Percentiles rank a stretch among this genome's conserved stretches.
phyloP scores from a whole-genome alignment of 2,329 filamentous ascomycete species.

The Gaeumannomyces sp. region DNA sequence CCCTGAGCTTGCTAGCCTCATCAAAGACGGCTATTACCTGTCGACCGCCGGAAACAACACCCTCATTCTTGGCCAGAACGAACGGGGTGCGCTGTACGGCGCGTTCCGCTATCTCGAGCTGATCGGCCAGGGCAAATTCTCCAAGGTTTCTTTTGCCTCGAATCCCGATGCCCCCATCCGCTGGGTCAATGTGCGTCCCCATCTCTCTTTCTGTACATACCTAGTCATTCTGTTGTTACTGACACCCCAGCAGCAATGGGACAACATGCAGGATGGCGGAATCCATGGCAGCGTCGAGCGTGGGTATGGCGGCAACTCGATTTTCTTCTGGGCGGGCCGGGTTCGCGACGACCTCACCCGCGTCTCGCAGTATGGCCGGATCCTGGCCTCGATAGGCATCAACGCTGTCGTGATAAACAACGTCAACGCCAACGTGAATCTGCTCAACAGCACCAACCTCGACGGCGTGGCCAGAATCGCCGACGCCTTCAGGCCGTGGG shows the following conservation, averaged over 20 bases:
- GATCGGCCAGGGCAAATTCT: conserved; percentile 54
- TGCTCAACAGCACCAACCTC: conserved; percentile 51
- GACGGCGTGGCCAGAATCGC: conserved; percentile 57
- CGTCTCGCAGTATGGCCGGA: conserved; percentile 55
- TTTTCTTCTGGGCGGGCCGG: conserved; percentile 57
- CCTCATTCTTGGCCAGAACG: conserved; percentile 57
- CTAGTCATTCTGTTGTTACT: background rate
- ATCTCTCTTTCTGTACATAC: too few relatives aligned
- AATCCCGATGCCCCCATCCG: conserved; percentile 57
- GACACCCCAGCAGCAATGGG: conserved; percentile 46
- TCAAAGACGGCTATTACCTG: conserved; percentile 57
- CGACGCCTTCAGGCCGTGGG: conserved; percentile 60
- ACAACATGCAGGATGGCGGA: conserved; percentile 49
- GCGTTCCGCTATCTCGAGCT: conserved; percentile 62
- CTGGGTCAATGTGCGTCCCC: conserved; percentile 49
- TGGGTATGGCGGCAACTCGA: conserved; percentile 61
- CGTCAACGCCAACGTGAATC: conserved; percentile 59
- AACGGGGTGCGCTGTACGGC: conserved; percentile 62
- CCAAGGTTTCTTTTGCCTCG: conserved; percentile 37
- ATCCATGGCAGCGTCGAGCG: conserved; percentile 53
- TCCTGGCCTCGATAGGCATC: conserved; percentile 59
- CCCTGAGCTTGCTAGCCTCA: conserved; percentile 31
- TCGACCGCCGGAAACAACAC: conserved; percentile 39
- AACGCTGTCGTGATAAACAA: conserved; percentile 67
- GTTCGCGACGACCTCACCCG: conserved; percentile 55